These are phyloP conservation scores for Podospora fimiseda DNA, from an alignment of 495 filamentous ascomycete genomes.

Conservation along the genomic window DNA sequence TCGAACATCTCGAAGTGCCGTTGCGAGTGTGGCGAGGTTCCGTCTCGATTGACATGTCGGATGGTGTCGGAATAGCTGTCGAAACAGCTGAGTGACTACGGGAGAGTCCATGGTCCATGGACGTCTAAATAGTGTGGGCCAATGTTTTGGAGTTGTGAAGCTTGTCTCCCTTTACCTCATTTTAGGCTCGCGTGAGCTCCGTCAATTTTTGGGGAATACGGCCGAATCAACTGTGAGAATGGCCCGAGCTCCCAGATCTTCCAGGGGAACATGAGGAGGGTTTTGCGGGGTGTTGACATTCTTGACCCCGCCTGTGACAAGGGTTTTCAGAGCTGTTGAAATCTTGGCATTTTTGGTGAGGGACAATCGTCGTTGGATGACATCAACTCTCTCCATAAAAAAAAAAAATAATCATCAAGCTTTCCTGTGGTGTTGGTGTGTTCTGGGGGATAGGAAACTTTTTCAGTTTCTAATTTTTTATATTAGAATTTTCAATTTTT, in stretches of 20 bases:
- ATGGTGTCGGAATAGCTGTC: slow-evolving; percentile 74
- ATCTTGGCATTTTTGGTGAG: slow-evolving; percentile 1
- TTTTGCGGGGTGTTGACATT: neutral
- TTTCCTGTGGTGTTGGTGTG: too few species aligned
- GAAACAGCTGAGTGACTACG: slow-evolving; percentile 69
- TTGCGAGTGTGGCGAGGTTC: slow-evolving; percentile 36
- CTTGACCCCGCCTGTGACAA: neutral
- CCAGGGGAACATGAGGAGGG: neutral
- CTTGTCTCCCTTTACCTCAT: neutral
- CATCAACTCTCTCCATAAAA: slow-evolving; percentile 12
- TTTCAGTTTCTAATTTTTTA: neutral
- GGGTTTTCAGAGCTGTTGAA: neutral
- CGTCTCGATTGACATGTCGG: slow-evolving; percentile 57
- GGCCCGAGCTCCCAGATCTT: neutral
- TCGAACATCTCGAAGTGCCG: slow-evolving; percentile 34
- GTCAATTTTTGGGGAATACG: neutral
- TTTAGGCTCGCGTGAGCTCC: neutral
- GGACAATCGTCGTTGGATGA: slow-evolving; percentile 5
- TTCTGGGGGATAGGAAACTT: too few species aligned
- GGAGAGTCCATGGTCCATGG: slow-evolving; percentile 69
- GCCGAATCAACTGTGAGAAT: neutral
- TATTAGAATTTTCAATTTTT: neutral
- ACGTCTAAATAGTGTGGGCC: neutral
- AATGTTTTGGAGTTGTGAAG: neutral
- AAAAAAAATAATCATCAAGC: neutral